Base-by-base conservation (phyloP, 306 rosid species). In the Canavalia gladiata region DNA sequence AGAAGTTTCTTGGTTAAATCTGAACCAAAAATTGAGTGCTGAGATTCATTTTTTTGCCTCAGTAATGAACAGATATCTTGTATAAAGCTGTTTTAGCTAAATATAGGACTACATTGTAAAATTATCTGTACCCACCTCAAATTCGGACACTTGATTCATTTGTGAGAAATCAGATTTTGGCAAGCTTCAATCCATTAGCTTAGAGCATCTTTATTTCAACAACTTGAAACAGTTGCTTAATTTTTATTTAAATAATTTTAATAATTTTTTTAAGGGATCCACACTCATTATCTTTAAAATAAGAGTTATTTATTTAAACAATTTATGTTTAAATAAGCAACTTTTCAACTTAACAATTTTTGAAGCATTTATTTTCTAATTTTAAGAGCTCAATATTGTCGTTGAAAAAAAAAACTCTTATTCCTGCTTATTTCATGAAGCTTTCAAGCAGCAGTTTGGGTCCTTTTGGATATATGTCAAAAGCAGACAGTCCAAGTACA, bases 1-100 rank as follows among this genome's bases (percentile, higher is more conserved):
- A 85, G 84, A 85, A 85, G 70, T 58, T 91, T 90, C 85, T 78
- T 86, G 77, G 93, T 88, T n/a, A 89, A 89, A 85, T 58, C 90
- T 58, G 94, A 93, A 78, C 47, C 82, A 50, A 83, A 76, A 77
- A 41, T 81, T 68, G 87, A 77, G 62, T 83, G 80, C 78, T 45
- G 41, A 29, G 47, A 62, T 63, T 56, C 62, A 30, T 34, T 72
- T 9, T 52, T 51, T 8, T 68, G 18, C 2, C 68, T 43, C 8
- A 4, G 64, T 63, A 50, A 63, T 51, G 55, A 12, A 18, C 25
- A 39, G 50, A 76, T 63, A 47, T 55, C 75, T 37, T 82, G 64
- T 71, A 7, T 37, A 12, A 47, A 51, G 54, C 45, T 29, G 77
- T 75, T 56, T 41, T 77, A 42, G 35, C 6, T n/a, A 35, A 65